Conservation (phyloP, 495 filamentous ascomycete species). For the Chaetomium tenue region DNA sequence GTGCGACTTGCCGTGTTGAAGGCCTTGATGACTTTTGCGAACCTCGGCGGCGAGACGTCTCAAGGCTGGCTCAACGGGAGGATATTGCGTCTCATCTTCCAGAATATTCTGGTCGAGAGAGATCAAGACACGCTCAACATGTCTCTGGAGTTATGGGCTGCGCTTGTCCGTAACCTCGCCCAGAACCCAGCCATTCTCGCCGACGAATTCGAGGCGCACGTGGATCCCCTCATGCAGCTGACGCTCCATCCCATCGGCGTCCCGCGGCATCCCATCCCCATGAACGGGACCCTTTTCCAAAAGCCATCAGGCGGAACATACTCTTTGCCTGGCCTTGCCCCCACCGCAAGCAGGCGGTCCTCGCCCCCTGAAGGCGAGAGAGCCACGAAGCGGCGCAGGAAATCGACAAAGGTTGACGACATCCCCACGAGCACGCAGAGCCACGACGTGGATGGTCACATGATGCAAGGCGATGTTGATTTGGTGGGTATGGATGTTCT, state of each 20-base stretch:
- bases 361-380: constrained; percentile 58
- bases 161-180: constrained; percentile 67
- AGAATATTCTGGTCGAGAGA: constrained; percentile 91
- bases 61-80: constrained; percentile 91
- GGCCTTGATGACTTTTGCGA: constrained; percentile 87
- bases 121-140: constrained; percentile 70
- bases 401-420: constrained; percentile 77
- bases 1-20: constrained; percentile 91
- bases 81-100: constrained; percentile 83
- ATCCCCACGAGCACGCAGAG: constrained; percentile 56
- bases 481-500: constrained; percentile 85
- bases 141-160: constrained; percentile 83
- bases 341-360: constrained; percentile 52
- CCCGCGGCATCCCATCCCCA: constrained; percentile 80
- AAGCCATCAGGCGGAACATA: constrained; percentile 90
- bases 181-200: constrained; percentile 56
- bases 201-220: constrained; percentile 64
- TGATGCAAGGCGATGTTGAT: constrained; percentile 96
- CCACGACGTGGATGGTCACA: constrained; percentile 95
- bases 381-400: constrained; percentile 70
- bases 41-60: constrained; percentile 76
- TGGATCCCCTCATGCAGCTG: constrained; percentile 73
- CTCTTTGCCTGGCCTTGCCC: constrained; percentile 49
- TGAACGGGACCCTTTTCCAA: constrained; percentile 84
- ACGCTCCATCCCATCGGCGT: constrained; percentile 89